Evolutionary conservation across 2,329 filamentous ascomycete genomes (phyloP).

Genomic region (Chaetomium sp.): DNA sequence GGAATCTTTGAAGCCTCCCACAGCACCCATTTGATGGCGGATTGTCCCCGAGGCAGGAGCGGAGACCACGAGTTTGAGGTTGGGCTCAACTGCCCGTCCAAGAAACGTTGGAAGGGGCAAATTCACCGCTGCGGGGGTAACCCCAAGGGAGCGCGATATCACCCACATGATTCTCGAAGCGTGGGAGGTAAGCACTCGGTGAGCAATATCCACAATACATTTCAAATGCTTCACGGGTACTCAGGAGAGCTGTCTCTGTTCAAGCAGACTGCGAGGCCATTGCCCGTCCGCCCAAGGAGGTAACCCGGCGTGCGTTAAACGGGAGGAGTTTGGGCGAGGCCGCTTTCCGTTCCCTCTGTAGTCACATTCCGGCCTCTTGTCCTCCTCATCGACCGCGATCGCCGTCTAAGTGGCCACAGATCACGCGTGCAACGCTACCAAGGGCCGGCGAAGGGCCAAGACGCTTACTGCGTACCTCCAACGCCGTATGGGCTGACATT

Average conservation of each 20-base stretch:
- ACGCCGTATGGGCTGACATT: background rate
- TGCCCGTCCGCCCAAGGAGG: background rate
- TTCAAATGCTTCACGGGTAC: background rate
- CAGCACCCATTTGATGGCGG: background rate
- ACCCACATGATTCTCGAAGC: background rate
- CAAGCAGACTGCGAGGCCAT: background rate
- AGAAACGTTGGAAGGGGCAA: constrained; percentile 18
- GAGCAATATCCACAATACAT: background rate
- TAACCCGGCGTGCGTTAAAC: background rate
- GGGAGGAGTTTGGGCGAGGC: background rate
- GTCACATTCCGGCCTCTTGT: background rate
- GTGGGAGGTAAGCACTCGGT: background rate
- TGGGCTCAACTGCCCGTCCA: constrained; percentile 13
- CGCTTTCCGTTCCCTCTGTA: background rate
- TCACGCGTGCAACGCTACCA: background rate
- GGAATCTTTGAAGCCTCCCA: background rate
- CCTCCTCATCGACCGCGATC: constrained; percentile 1
- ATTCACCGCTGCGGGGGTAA: constrained; percentile 22
- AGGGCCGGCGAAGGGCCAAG: background rate
- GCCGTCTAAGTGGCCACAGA: constrained; percentile 3
- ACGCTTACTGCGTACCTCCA: background rate
- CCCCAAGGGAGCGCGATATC: background rate
- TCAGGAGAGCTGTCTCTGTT: background rate
- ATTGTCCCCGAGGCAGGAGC: constrained; percentile 8
- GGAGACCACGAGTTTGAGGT: constrained; percentile 21